phyloP scores from a whole-genome alignment of 1,139 yeast genomes.

The Candida tetrigidarum region DNA sequence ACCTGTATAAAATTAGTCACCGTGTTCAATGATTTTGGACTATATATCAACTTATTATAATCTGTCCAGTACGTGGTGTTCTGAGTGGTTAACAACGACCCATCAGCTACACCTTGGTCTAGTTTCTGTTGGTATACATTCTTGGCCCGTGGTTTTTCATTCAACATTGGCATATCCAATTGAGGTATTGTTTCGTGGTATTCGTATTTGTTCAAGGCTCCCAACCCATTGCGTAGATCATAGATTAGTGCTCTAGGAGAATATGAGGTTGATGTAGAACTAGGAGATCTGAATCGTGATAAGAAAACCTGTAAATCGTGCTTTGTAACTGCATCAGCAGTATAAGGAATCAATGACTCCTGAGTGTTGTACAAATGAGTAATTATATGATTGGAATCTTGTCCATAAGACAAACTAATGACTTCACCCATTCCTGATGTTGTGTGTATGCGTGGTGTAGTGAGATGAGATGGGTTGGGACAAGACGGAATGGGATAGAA shows the following conservation, averaged over 20 bases:
- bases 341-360: conserved; percentile 67
- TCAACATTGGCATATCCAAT: conserved; percentile 9
- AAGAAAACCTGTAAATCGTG: conserved; percentile 40
- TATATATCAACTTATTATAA: conserved; percentile 68
- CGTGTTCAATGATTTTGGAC: conserved; percentile 60
- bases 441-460: no score
- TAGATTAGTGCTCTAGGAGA: conserved; percentile 80
- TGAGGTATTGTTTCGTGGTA: conserved; percentile 35
- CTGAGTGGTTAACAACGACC: conserved; percentile 32
- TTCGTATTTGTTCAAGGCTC: conserved; percentile 59
- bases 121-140: conserved; percentile 66
- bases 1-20: conserved; percentile 53
- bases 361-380: conserved; percentile 85
- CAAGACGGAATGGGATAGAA: no score
- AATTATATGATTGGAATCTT: conserved; percentile 68
- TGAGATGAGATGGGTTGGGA: no score
- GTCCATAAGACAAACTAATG: conserved; percentile 71
- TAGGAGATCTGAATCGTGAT: conserved; percentile 40
- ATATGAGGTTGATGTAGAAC: conserved; percentile 53
- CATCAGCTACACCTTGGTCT: conserved; percentile 46
- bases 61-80: conserved; percentile 82
- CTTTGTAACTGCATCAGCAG: conserved; percentile 25
- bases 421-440: conserved; percentile 47
- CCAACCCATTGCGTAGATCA: conserved; percentile 73
- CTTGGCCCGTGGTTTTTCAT: conserved; percentile 25